Evolutionary conservation across 768 basidiomycete genomes (phyloP).

Genomic region (Rhizopogon rudus): DNA sequence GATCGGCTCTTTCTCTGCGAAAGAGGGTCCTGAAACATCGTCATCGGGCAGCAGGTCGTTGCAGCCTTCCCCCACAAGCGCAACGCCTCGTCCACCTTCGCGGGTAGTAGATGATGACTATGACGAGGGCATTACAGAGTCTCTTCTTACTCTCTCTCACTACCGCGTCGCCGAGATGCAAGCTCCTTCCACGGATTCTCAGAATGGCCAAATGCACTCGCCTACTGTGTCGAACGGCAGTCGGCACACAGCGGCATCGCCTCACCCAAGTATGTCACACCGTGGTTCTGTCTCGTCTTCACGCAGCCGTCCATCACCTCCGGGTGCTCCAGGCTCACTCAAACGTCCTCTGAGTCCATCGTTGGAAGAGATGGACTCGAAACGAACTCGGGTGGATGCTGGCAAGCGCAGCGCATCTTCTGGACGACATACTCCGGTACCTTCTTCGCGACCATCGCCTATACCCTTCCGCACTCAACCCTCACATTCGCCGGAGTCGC

Average conservation of each 20-base stretch:
- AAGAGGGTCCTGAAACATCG: slow-evolving; percentile 53
- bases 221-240: slow-evolving; percentile 57
- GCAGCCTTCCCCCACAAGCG: slow-evolving; percentile 68
- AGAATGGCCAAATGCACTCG: slow-evolving; percentile 35
- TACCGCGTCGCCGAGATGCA: slow-evolving; percentile 30
- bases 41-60: slow-evolving; percentile 63
- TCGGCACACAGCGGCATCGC: slow-evolving; percentile 44
- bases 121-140: slow-evolving; percentile 87
- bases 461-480: slow-evolving; percentile 72
- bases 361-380: slow-evolving; percentile 54
- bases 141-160: slow-evolving; percentile 66
- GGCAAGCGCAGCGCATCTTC: slow-evolving; percentile 45
- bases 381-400: slow-evolving; percentile 59
- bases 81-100: slow-evolving; percentile 53
- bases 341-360: slow-evolving; percentile 71
- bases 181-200: slow-evolving; percentile 24
- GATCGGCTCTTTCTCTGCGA: slow-evolving; percentile 28
- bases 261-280: slow-evolving; percentile 43
- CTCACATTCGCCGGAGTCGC: slow-evolving; percentile 65
- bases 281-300: slow-evolving; percentile 59
- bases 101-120: slow-evolving; percentile 88
- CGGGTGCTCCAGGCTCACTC: slow-evolving; percentile 38
- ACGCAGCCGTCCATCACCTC: slow-evolving; percentile 60
- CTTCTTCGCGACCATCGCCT: slow-evolving; percentile 63
- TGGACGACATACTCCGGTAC: slow-evolving; percentile 49